These are phyloP conservation scores for Thuja plicata DNA, from an alignment of 83 land plant genomes.

Conservation along the genomic window DNA sequence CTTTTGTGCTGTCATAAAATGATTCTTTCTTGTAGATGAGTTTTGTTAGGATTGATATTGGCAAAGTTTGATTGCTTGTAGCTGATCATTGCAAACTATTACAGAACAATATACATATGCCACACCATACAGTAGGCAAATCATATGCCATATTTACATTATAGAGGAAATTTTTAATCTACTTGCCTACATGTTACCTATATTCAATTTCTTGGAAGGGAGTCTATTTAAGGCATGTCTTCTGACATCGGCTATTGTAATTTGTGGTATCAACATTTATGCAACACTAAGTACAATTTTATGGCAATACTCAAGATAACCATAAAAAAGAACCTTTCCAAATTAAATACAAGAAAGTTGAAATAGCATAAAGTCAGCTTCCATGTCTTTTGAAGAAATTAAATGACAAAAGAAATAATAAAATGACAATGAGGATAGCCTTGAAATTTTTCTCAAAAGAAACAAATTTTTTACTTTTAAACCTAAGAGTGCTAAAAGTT, in stretches of 20 bases:
- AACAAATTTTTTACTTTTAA: too few species aligned
- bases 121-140: background rate
- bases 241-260: background rate
- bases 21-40: too few species aligned
- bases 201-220: background rate
- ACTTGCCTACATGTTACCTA: background rate
- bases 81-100: background rate
- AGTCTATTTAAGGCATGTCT: background rate
- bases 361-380: background rate
- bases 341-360: background rate
- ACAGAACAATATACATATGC: too few species aligned
- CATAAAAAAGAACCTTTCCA: background rate
- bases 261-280: background rate
- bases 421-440: background rate
- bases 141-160: background rate
- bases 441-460: background rate
- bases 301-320: background rate
- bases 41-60: too few species aligned
- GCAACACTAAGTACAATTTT: background rate
- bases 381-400: background rate
- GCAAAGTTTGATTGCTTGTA: too few species aligned
- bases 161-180: background rate
- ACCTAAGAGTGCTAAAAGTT: background rate
- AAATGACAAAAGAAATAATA: too few species aligned
- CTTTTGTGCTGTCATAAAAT: too few species aligned